phyloP scores from a whole-genome alignment of 331 rosid genomes.

The Ulmus americana region DNA sequence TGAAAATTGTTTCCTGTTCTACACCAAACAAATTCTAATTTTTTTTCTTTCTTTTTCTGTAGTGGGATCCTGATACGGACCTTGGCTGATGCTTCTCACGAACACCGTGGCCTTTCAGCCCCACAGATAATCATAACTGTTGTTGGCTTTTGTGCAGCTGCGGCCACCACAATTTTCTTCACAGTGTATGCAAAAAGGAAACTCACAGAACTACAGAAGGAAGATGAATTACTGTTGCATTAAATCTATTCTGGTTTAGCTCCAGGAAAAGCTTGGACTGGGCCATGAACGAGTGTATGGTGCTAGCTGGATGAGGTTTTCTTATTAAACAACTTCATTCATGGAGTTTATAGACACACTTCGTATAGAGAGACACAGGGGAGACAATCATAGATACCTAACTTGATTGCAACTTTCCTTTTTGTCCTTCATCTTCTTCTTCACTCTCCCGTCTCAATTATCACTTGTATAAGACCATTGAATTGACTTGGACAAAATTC shows the following conservation, averaged over 20 bases:
- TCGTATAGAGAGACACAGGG: constrained; percentile 15
- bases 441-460: neutral
- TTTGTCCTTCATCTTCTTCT: constrained; percentile 15
- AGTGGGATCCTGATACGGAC: constrained; percentile 77
- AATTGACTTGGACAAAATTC: constrained; percentile 20
- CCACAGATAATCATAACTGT: constrained; percentile 50
- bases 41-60: constrained; percentile 15
- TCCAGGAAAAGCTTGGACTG: constrained; percentile 15
- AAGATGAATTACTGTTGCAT: constrained; percentile 50
- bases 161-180: constrained; percentile 55
- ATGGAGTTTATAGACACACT: constrained; percentile 8
- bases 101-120: constrained; percentile 42
- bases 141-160: constrained; percentile 46
- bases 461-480: constrained; percentile 19
- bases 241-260: constrained; percentile 22
- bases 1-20: neutral
- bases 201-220: constrained; percentile 49
- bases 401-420: constrained; percentile 31
- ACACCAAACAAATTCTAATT: neutral
- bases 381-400: constrained; percentile 24
- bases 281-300: constrained; percentile 6
- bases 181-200: constrained; percentile 61
- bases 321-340: constrained; percentile 32
- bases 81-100: constrained; percentile 59
- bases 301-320: constrained; percentile 35